Conservation (phyloP, 2,329 filamentous ascomycete genomes). For the Ophiostoma tasmaniense region DNA sequence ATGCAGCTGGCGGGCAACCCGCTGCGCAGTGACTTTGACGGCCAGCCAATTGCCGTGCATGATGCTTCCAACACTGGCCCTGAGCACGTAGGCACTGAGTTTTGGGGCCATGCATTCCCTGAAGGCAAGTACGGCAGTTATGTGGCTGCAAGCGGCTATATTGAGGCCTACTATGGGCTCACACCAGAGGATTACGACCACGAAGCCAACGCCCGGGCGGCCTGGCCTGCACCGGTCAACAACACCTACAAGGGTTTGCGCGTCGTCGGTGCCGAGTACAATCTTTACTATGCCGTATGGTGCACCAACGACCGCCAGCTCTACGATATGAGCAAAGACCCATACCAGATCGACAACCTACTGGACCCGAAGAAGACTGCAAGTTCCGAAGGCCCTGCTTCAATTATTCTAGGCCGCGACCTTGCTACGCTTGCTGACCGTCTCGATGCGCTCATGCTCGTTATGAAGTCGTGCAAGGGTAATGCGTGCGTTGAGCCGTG, state of each 20-base stretch:
- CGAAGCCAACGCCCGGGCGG: not conserved
- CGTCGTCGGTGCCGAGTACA: conserved; percentile 45
- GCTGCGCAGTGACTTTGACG: conserved; percentile 44
- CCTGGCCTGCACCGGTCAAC: conserved; percentile 21
- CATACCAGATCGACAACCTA: conserved; percentile 42
- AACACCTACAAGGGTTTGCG: conserved; percentile 55
- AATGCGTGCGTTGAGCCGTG: conserved; percentile 46
- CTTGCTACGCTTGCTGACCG: conserved; percentile 35
- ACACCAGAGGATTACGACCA: not conserved
- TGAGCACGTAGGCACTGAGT: conserved; percentile 51
- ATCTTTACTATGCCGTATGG: conserved; percentile 58
- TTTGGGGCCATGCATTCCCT: conserved; percentile 38
- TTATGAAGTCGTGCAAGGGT: conserved; percentile 52
- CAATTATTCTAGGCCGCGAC: conserved; percentile 27
- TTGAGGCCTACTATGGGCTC: conserved; percentile 1
- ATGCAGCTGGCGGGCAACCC: conserved; percentile 35
- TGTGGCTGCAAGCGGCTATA: conserved; percentile 12
- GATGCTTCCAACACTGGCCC: conserved; percentile 25
- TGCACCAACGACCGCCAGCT: conserved; percentile 59
- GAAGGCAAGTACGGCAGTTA: conserved; percentile 28
- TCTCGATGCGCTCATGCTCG: conserved; percentile 49
- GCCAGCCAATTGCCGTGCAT: conserved; percentile 37
- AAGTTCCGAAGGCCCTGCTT: conserved; percentile 13
- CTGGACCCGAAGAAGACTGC: conserved; percentile 14
- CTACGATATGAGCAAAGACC: conserved; percentile 44